phyloP scores from a whole-genome alignment of 2,329 filamentous ascomycete genomes.

The Pyrenophora graminea region DNA sequence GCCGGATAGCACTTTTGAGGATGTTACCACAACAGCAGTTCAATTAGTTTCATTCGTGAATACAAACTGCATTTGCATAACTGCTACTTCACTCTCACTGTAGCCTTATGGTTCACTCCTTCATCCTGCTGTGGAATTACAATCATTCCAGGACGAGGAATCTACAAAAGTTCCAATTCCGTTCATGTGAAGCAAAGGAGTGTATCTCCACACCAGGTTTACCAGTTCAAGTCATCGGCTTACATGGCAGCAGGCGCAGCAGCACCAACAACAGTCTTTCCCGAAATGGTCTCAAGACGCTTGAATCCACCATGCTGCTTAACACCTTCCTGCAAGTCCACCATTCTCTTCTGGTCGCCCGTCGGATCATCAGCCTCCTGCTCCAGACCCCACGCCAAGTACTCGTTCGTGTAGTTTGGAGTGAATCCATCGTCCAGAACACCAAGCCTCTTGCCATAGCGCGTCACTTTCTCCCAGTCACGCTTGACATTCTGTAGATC shows the following conservation, averaged over 20 bases:
- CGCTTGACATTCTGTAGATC: constrained; percentile 75
- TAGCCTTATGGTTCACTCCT: no score
- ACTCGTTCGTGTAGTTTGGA: constrained; percentile 77
- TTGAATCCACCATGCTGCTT: constrained; percentile 68
- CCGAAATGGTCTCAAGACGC: constrained; percentile 45
- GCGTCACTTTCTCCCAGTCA: constrained; percentile 78
- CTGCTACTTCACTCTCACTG: no score
- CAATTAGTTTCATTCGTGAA: no score
- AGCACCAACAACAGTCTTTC: constrained; percentile 22
- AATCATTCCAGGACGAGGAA: no score
- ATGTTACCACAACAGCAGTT: no score
- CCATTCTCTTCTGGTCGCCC: constrained; percentile 77
- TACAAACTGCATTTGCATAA: no score
- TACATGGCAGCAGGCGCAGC: constrained; percentile 14
- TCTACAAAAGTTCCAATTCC: not conserved
- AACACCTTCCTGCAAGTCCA: constrained; percentile 68
- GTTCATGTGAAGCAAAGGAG: constrained; percentile 1
- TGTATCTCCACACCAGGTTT: not conserved
- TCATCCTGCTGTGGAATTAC: no score
- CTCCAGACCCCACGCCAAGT: constrained; percentile 68
- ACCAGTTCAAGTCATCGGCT: not conserved
- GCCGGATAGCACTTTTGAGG: not conserved
- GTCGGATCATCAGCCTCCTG: constrained; percentile 68
- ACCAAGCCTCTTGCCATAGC: constrained; percentile 73
- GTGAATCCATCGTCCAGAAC: constrained; percentile 66